Evolutionary conservation across 495 filamentous ascomycete genomes (phyloP).

Genomic region (Acidomyces sp.): DNA sequence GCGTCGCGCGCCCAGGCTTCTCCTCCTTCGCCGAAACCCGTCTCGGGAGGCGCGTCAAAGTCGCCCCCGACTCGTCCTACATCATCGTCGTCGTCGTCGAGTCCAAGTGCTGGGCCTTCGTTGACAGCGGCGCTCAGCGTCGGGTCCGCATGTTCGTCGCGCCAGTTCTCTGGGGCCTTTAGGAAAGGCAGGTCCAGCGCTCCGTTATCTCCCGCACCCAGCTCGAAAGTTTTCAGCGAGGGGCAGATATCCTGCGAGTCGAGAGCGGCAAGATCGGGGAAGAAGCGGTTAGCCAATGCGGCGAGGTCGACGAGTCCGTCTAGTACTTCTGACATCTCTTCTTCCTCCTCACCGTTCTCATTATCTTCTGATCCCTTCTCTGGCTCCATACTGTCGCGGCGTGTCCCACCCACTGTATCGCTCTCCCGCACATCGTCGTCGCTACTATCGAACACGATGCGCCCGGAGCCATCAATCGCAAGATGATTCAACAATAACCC

Average conservation of each 20-base stretch:
- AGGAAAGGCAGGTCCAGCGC: slow-evolving; percentile 83
- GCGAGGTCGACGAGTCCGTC: slow-evolving; percentile 64
- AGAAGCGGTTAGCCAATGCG: slow-evolving; percentile 63
- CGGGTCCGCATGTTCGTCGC: slow-evolving; percentile 37
- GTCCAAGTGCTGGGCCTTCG: slow-evolving; percentile 55
- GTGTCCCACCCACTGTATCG: slow-evolving; percentile 22
- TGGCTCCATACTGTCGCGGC: slow-evolving; percentile 20
- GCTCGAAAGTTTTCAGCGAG: slow-evolving; percentile 80
- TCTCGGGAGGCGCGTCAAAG: slow-evolving; percentile 57
- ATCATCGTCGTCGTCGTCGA: slow-evolving; percentile 53
- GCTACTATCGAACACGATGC: slow-evolving; percentile 96
- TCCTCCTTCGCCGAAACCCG: slow-evolving; percentile 62
- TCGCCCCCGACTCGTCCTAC: slow-evolving; percentile 46
- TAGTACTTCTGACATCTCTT: slow-evolving; percentile 36
- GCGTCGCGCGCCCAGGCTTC: slow-evolving; percentile 61
- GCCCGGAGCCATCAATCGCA: slow-evolving; percentile 75
- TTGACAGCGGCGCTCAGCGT: slow-evolving; percentile 30
- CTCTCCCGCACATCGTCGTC: slow-evolving; percentile 60
- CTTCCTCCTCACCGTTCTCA: slow-evolving; percentile 30
- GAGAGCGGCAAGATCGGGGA: slow-evolving; percentile 64
- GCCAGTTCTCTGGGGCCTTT: slow-evolving; percentile 76
- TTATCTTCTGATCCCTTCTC: slow-evolving; percentile 22
- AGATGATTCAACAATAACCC: slow-evolving; percentile 90
- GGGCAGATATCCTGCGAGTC: slow-evolving; percentile 89
- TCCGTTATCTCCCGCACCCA: slow-evolving; percentile 74